A percentile compares a stretch with the other conserved stretches of the same genome.
These are phyloP conservation scores for Phalaenopsis equestris DNA, from an alignment of 106 monocot species.

Conservation along the genomic window DNA sequence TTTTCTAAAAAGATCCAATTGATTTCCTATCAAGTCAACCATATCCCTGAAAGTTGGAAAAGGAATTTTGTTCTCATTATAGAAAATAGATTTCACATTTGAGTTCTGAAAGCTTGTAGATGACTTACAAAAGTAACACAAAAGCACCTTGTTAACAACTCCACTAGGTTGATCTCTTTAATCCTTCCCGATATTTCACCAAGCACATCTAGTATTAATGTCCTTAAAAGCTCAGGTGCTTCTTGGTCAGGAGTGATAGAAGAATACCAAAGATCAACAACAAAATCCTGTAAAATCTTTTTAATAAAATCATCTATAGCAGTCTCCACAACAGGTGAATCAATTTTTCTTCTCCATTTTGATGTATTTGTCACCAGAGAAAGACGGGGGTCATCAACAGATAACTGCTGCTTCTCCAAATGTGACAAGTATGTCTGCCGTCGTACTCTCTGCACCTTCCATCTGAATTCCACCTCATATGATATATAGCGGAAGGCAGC, in stretches of 20 bases:
- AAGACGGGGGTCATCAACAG: constrained; percentile 57
- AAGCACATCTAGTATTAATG: constrained; percentile 74
- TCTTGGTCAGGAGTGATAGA: constrained; percentile 89
- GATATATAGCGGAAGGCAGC: constrained; percentile 66
- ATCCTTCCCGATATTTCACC: constrained; percentile 81
- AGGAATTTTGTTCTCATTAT: constrained; percentile 12
- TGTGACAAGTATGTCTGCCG: constrained; percentile 59
- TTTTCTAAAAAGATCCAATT: constrained; percentile 79
- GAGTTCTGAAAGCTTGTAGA: constrained; percentile 10
- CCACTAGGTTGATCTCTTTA: constrained; percentile 87
- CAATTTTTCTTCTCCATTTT: constrained; percentile 73
- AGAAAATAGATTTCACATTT: constrained; percentile 3
- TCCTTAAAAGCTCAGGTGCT: constrained; percentile 75
- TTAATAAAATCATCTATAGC: constrained; percentile 72
- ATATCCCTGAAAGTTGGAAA: constrained; percentile 59
- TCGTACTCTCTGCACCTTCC: constrained; percentile 43
- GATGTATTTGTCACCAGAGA: constrained; percentile 29
- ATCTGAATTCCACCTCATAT: constrained; percentile 68
- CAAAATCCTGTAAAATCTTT: constrained; percentile 83
- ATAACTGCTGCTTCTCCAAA: constrained; percentile 57
- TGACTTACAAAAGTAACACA: constrained; percentile 50
- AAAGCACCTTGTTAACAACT: constrained; percentile 92
- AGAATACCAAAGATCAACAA: constrained; percentile 92
- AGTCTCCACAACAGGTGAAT: constrained; percentile 71
- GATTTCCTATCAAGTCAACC: constrained; percentile 77